Percentiles rank a stretch among this genome's conserved stretches.
Conservation (phyloP, 805 yeast species). For the Kuraishia capsulata region DNA sequence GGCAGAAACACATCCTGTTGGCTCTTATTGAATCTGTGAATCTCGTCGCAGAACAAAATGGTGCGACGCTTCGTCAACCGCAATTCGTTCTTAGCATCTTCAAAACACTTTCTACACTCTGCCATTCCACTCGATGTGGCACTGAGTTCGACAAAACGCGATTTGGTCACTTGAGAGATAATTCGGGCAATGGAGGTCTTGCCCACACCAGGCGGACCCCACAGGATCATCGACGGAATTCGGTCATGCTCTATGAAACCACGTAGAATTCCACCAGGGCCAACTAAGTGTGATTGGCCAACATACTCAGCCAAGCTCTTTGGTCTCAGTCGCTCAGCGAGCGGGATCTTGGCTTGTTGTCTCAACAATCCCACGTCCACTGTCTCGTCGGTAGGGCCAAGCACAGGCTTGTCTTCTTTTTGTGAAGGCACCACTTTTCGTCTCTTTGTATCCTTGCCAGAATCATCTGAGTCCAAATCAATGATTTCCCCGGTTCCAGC, state of each 20-base stretch:
- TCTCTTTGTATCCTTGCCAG: neutral
- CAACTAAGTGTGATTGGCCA: slow-evolving; percentile 79
- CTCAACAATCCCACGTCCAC: slow-evolving; percentile 11
- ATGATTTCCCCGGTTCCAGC: too few relatives aligned
- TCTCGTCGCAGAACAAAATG: slow-evolving; percentile 83
- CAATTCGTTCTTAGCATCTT: slow-evolving; percentile 35
- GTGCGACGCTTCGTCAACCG: slow-evolving; percentile 42
- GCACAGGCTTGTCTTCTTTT: too few relatives aligned
- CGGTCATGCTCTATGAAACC: slow-evolving; percentile 56
- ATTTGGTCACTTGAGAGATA: slow-evolving; percentile 42
- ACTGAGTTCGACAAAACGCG: slow-evolving; percentile 68
- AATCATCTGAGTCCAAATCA: too few relatives aligned
- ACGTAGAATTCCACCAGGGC: slow-evolving; percentile 52
- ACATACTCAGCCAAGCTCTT: slow-evolving; percentile 54
- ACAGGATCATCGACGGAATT: slow-evolving; percentile 78
- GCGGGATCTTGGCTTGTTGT: slow-evolving; percentile 30
- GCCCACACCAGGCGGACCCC: slow-evolving; percentile 97
- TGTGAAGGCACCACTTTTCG: neutral
- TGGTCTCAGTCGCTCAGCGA: slow-evolving; percentile 86
- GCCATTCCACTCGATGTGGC: slow-evolving; percentile 68
- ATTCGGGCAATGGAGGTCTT: slow-evolving; percentile 69
- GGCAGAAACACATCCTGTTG: slow-evolving; percentile 89
- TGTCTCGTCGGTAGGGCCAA: neutral
- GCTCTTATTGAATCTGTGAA: slow-evolving; percentile 75
- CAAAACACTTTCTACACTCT: slow-evolving; percentile 59